These are phyloP conservation scores for Chiua virens DNA, from an alignment of 768 basidiomycete genomes.

Conservation along the genomic window DNA sequence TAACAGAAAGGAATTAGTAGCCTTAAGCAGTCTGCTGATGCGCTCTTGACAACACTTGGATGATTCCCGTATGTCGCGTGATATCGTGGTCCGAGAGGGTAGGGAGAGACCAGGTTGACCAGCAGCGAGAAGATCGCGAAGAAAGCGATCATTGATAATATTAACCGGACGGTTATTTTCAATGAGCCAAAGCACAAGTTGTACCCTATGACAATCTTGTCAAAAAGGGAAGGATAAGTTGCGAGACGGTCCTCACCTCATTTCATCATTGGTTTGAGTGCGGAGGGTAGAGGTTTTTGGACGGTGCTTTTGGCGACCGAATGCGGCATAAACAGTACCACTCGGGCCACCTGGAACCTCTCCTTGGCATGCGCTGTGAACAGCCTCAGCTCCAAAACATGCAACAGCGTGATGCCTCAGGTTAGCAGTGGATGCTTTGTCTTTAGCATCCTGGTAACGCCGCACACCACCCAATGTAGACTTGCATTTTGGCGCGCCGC, in stretches of 20 bases:
- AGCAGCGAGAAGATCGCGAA: not conserved
- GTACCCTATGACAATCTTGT: no score
- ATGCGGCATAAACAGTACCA: not conserved
- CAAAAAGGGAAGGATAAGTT: no score
- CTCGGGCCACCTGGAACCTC: not conserved
- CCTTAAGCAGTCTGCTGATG: not conserved
- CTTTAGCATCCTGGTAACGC: not conserved
- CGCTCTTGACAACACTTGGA: no score
- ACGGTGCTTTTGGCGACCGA: not conserved
- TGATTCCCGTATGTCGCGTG: no score
- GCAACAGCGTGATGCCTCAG: slow-evolving; percentile 1
- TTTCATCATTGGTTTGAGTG: not conserved
- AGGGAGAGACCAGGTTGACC: not conserved
- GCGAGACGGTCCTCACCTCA: not conserved
- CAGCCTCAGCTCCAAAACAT: not conserved
- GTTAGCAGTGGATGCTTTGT: not conserved
- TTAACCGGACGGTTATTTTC: not conserved
- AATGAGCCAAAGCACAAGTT: not conserved
- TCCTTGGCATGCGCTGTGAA: not conserved
- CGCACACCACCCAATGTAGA: no score
- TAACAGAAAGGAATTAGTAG: not conserved
- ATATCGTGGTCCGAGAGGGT: not conserved
- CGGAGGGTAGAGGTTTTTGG: not conserved
- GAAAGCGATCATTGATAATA: not conserved
- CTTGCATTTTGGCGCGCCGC: no score